phyloP scores from a whole-genome alignment of 2,329 filamentous ascomycete species.

The Pseudocercospora macadamiae region DNA sequence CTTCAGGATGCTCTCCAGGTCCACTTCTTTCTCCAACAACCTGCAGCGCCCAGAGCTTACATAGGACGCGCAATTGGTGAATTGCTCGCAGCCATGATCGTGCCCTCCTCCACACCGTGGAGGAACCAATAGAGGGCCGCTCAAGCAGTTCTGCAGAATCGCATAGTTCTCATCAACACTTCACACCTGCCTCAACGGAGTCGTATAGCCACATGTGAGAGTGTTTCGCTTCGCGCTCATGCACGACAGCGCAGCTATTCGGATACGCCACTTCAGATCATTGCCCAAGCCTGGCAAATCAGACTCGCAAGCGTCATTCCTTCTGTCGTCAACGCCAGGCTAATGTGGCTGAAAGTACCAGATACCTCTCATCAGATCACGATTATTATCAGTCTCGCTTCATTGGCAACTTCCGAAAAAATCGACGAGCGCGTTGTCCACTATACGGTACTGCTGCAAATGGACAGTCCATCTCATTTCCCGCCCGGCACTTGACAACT shows the following conservation, averaged over 20 bases:
- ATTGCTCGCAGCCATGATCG: neutral
- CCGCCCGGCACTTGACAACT: neutral
- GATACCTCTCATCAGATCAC: neutral
- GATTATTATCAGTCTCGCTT: neutral
- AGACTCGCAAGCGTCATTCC: neutral
- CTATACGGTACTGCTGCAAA: neutral
- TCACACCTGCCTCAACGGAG: neutral
- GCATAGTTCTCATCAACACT: neutral
- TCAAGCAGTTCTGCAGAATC: neutral
- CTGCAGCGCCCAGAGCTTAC: neutral
- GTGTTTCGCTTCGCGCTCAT: neutral
- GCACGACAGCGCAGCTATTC: neutral
- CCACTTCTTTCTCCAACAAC: neutral
- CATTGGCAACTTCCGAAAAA: too few relatives aligned
- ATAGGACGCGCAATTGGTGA: neutral
- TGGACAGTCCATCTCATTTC: neutral
- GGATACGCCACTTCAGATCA: neutral
- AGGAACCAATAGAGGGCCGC: neutral
- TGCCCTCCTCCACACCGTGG: neutral
- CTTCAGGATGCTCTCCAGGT: neutral
- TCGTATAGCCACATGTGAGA: neutral
- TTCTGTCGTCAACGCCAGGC: neutral
- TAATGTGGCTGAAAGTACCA: neutral
- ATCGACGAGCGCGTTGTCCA: neutral
- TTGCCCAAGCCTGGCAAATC: neutral